Evolutionary conservation across 164 flowering plant species (phyloP).

Genomic region (Cinnamomum chago): DNA sequence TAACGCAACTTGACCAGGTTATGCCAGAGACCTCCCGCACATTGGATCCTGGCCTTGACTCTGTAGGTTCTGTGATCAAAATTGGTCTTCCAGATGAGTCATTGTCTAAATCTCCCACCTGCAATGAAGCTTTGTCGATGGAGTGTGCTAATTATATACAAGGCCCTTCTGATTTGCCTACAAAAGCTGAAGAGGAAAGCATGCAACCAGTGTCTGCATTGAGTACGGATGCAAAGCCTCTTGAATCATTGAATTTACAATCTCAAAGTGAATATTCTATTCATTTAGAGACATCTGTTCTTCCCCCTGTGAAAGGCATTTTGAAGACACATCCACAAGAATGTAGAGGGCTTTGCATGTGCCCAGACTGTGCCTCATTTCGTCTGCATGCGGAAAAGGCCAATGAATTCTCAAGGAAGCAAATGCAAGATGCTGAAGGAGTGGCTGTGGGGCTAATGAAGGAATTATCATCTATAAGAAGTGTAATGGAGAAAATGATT

Average conservation of each 20-base stretch:
- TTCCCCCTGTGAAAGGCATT: slow-evolving; percentile 39
- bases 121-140: slow-evolving; percentile 6
- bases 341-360: slow-evolving; percentile 59
- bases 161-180: slow-evolving; percentile 3
- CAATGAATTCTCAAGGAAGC: slow-evolving; percentile 69
- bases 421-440: slow-evolving; percentile 68
- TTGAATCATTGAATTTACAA: slow-evolving; percentile 9
- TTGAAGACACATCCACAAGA: slow-evolving; percentile 53
- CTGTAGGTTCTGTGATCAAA: slow-evolving; percentile 1
- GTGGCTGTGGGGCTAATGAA: slow-evolving; percentile 43
- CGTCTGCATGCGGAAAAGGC: slow-evolving; percentile 68
- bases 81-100: slow-evolving; percentile 1
- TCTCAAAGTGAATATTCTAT: slow-evolving; percentile 8
- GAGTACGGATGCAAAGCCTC: slow-evolving; percentile 11
- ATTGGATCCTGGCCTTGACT: slow-evolving; percentile 4
- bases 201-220: neutral
- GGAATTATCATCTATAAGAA: slow-evolving; percentile 46
- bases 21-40: neutral
- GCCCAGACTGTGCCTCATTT: slow-evolving; percentile 60
- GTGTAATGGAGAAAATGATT: slow-evolving; percentile 39
- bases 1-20: slow-evolving; percentile 4
- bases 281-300: slow-evolving; percentile 8
- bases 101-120: neutral
- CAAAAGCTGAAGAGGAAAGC: slow-evolving; percentile 9
- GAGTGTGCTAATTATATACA: neutral